Evolutionary conservation across 2,329 filamentous ascomycete genomes (phyloP).

Genomic region (Fusarium buharicum): DNA sequence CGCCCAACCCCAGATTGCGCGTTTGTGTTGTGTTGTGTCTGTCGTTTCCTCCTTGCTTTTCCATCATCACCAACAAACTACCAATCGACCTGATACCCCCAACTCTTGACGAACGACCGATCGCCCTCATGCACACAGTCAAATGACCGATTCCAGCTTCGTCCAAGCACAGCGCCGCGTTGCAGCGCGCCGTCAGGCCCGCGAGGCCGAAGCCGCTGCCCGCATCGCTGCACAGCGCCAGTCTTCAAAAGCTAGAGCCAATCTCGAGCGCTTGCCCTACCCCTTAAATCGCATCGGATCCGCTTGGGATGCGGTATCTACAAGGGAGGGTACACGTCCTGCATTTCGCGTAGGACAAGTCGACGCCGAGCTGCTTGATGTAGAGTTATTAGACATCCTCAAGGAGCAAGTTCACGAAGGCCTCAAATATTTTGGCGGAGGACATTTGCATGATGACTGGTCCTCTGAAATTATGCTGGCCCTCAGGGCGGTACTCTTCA

Average conservation of each 20-base stretch:
- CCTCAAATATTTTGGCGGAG: conserved; percentile 83
- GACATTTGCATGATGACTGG: conserved; percentile 85
- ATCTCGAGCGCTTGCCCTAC: conserved; percentile 67
- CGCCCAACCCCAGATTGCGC: conserved; percentile 36
- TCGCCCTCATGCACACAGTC: conserved; percentile 44
- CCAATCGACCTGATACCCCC: neutral
- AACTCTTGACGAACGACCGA: conserved; percentile 1
- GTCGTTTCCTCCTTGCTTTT: conserved; percentile 25
- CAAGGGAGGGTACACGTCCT: conserved; percentile 81
- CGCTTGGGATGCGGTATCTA: conserved; percentile 76
- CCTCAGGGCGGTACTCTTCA: conserved; percentile 85
- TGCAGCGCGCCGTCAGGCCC: conserved; percentile 79
- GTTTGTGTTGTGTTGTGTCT: neutral
- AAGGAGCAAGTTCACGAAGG: conserved; percentile 88
- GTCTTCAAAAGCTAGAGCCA: conserved; percentile 63
- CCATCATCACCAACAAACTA: conserved; percentile 14
- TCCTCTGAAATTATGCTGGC: conserved; percentile 83
- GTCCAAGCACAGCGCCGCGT: conserved; percentile 90
- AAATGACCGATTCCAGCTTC: conserved; percentile 73
- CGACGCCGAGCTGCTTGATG: conserved; percentile 93
- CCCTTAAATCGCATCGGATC: conserved; percentile 70
- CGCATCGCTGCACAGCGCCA: conserved; percentile 62
- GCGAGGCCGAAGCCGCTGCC: conserved; percentile 73
- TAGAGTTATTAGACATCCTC: conserved; percentile 87
- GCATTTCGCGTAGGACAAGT: conserved; percentile 95